Conservation (phyloP, 192 early-diverging fungal species). For the Dissophora ornata region DNA sequence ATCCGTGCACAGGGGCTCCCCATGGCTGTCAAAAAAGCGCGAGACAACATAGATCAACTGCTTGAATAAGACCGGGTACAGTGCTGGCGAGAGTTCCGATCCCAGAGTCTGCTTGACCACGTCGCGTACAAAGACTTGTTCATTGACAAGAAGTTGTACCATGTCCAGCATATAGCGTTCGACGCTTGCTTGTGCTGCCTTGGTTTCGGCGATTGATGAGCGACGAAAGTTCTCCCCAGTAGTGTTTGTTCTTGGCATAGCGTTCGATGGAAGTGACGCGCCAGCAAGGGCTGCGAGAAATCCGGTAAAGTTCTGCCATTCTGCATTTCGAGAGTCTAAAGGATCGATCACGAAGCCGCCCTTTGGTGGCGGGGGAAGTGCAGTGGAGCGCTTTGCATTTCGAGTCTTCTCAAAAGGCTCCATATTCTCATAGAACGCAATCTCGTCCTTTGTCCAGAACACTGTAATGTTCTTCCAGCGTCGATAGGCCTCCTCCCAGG, state of each 20-base stretch:
- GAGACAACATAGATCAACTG: slow-evolving; percentile 67
- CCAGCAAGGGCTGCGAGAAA: slow-evolving; percentile 86
- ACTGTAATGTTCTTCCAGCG: slow-evolving; percentile 76
- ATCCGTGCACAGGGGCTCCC: slow-evolving; percentile 65
- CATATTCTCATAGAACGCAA: slow-evolving; percentile 55
- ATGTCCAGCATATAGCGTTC: slow-evolving; percentile 79
- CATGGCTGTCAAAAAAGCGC: slow-evolving; percentile 68
- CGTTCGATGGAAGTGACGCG: slow-evolving; percentile 58
- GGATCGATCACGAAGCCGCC: slow-evolving; percentile 40
- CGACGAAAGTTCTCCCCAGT: slow-evolving; percentile 44
- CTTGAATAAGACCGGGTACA: slow-evolving; percentile 73
- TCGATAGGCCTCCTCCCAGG: slow-evolving; percentile 85
- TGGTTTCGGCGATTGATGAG: slow-evolving; percentile 29
- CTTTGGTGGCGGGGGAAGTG: slow-evolving; percentile 37
- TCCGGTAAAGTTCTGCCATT: slow-evolving; percentile 87
- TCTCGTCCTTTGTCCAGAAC: slow-evolving; percentile 52
- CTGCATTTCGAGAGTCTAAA: slow-evolving; percentile 53
- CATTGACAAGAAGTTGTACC: slow-evolving; percentile 77
- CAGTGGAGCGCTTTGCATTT: slow-evolving; percentile 51
- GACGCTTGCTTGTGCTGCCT: slow-evolving; percentile 63
- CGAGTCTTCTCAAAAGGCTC: slow-evolving; percentile 48
- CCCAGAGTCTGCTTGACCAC: slow-evolving; percentile 85
- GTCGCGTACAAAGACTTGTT: slow-evolving; percentile 80
- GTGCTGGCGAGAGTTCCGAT: slow-evolving; percentile 69
- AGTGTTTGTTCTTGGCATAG: slow-evolving; percentile 22